Evolutionary conservation across 805 yeast genomes (phyloP), one percentile per base, ranked within the genome.

Genomic region (Candida alai): DNA sequence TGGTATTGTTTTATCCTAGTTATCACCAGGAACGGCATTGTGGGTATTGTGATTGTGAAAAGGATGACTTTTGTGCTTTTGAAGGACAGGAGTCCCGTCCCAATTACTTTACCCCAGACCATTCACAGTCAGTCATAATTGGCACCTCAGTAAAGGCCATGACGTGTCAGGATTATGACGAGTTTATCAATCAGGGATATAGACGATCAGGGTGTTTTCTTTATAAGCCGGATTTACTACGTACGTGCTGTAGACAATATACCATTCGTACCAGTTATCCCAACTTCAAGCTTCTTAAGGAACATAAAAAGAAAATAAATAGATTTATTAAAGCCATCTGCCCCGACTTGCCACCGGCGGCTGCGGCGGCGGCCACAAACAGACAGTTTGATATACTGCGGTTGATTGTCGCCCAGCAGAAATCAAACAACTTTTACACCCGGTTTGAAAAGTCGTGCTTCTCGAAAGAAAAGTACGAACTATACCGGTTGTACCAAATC

Each of bases 221-320:
- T 6, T 84, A 72, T 36, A 64, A 71, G 48, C 77, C 84, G 1
- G 96, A 89, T 52, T 55, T 76, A 41, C 49, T 82, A 19, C 56
- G 88, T 24, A 76, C 76, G 26, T 88, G 97, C 52, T 88, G 97
- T 47, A 68, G 89, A 14, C 70, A 79, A 54, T 85, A 76, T 52
- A 81, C 96, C 0, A 84, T 88, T 12, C 56, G 96, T 34, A 78
- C 94, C 0, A 64, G 64, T 15, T 56, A 73, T 12, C 50, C 49
- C 0, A 48, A 54, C 17, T 67, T 79, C 44, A 63, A 65, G 23
- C 54, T 80, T 5, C 59, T 67, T 16, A 86, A 85, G 51, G 89
- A 84, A 31, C 80, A 79, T 36, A 68, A 87, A 24, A 76, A 78
- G 38, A 68, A 70, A 3, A 51, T 86, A 4, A 84, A 82, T 46